A percentile compares a stretch with the other conserved stretches of the same genome.
phyloP scores from a whole-genome alignment of 2,329 filamentous ascomycete genomes.

The Neobulgaria alba region DNA sequence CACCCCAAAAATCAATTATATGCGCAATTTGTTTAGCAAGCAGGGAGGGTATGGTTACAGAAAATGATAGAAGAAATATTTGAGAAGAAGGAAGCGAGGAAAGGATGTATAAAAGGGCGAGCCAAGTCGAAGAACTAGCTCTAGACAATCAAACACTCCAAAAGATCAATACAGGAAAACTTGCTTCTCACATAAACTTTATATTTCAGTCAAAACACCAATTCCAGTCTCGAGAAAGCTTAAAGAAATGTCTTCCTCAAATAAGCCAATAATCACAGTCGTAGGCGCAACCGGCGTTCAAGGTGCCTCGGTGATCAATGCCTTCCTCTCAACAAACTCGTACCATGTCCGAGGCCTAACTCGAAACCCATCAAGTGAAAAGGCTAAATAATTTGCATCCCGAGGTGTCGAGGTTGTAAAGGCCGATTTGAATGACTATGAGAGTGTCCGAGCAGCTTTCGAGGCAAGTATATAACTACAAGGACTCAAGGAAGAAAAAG shows the following conservation, averaged over 20 bases:
- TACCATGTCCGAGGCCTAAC: slow-evolving; percentile 39
- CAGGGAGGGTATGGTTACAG: too few species aligned
- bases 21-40: too few species aligned
- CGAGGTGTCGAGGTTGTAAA: slow-evolving; percentile 35
- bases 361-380: slow-evolving; percentile 34
- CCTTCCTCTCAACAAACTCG: slow-evolving; percentile 30
- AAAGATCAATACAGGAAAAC: too few species aligned
- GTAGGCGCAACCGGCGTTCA: slow-evolving; percentile 41
- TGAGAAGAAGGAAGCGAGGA: too few species aligned
- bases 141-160: too few species aligned
- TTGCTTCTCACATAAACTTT: not conserved
- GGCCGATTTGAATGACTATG: slow-evolving; percentile 35
- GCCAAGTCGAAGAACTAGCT: too few species aligned
- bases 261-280: slow-evolving; percentile 29
- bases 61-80: too few species aligned
- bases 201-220: too few species aligned
- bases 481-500: not conserved
- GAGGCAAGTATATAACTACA: slow-evolving; percentile 9
- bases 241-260: slow-evolving; percentile 1
- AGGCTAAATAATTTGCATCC: slow-evolving; percentile 31
- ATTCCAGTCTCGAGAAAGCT: not conserved
- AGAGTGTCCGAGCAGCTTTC: slow-evolving; percentile 35
- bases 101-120: too few species aligned
- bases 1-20: too few species aligned
- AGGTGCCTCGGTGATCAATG: slow-evolving; percentile 37